Conservation (phyloP, 208 protist genomes). For the Leishmania lainsoni region DNA sequence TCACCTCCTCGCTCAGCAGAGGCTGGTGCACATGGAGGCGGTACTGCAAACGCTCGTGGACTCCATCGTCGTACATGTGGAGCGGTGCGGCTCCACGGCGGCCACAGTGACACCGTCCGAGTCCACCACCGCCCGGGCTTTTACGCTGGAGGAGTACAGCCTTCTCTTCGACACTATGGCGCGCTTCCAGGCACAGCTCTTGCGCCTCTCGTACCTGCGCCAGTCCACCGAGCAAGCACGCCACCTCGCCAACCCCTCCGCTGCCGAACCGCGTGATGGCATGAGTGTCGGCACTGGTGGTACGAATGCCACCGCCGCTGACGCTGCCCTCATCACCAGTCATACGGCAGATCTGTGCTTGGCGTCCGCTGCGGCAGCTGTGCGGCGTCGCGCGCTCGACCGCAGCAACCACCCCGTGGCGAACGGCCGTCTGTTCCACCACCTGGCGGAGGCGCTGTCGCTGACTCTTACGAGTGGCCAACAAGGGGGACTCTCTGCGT, state of each 20-base stretch:
- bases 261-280: not conserved
- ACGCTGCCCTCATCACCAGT: not conserved
- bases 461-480: slow-evolving; percentile 16
- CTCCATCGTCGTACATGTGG: slow-evolving; percentile 41
- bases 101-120: not conserved
- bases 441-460: slow-evolving; percentile 34
- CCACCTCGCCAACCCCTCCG: not conserved
- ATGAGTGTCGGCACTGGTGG: not conserved
- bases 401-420: slow-evolving; percentile 41
- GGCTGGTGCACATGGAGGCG: slow-evolving; percentile 41
- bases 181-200: slow-evolving; percentile 40
- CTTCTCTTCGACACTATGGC: slow-evolving; percentile 59
- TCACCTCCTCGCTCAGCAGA: slow-evolving; percentile 68
- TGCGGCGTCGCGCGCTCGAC: not conserved
- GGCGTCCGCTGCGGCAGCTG: not conserved
- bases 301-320: not conserved
- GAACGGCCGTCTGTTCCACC: slow-evolving; percentile 41
- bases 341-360: not conserved
- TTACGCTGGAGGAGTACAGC: slow-evolving; percentile 20
- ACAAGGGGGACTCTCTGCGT: not conserved
- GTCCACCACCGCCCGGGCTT: not conserved
- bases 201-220: not conserved
- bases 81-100: not conserved
- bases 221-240: not conserved
- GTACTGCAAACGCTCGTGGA: slow-evolving; percentile 69